Evolutionary conservation across 768 basidiomycete species (phyloP).

Genomic region (Suillus subalutaceus): DNA sequence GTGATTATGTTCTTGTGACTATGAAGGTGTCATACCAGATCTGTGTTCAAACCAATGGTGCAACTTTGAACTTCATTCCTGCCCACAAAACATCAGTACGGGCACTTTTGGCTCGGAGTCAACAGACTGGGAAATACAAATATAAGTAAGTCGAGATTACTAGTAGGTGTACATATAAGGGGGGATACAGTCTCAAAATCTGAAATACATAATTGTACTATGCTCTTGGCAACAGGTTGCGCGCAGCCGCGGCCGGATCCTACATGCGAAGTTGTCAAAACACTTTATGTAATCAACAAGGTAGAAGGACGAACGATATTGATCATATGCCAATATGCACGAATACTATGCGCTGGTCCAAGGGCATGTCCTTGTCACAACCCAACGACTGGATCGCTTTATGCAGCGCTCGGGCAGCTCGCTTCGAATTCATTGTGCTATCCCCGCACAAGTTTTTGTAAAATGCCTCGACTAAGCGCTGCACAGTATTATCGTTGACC

Average conservation of each 20-base stretch:
- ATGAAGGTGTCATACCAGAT: too few species aligned
- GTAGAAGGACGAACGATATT: neutral
- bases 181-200: neutral
- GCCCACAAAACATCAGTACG: too few species aligned
- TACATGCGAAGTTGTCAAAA: neutral
- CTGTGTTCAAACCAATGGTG: too few species aligned
- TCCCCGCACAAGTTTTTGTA: too few species aligned
- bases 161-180: neutral
- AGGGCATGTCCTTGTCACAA: neutral
- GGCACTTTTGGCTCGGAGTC: neutral
- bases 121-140: neutral
- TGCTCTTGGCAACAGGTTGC: neutral
- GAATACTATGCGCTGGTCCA: neutral
- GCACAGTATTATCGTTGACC: too few species aligned
- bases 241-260: neutral
- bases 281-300: neutral
- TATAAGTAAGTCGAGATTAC: neutral
- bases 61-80: too few species aligned
- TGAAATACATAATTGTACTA: too few species aligned
- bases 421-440: neutral
- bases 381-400: neutral
- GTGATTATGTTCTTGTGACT: too few species aligned
- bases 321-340: neutral
- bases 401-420: neutral
- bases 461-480: too few species aligned